These are phyloP conservation scores for Salix viminalis DNA, from an alignment of 345 rosid genomes.

Conservation along the genomic window DNA sequence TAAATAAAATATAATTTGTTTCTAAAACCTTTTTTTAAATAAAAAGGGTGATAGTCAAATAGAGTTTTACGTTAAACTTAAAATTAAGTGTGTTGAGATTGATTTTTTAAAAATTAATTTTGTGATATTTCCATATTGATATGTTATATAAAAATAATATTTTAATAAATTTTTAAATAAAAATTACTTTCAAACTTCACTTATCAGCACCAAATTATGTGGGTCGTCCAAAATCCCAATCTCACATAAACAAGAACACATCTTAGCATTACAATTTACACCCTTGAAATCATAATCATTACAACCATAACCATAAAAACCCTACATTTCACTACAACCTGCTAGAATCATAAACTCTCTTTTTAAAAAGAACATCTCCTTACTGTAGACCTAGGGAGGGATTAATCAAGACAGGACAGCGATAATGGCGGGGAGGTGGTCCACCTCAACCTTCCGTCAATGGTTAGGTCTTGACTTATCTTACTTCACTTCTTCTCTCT, in stretches of 20 bases:
- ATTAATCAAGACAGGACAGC: background rate
- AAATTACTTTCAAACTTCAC: no score
- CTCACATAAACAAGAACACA: background rate
- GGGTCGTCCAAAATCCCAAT: background rate
- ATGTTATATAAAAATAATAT: no score
- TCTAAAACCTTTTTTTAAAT: no score
- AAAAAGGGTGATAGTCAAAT: no score
- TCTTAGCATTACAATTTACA: background rate
- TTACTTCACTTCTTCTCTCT: slow-evolving; percentile 3
- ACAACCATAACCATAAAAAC: background rate
- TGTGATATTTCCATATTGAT: no score
- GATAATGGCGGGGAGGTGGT: slow-evolving; percentile 35
- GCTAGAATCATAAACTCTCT: background rate
- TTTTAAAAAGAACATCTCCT: background rate
- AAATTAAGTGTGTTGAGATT: no score
- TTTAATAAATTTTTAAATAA: no score
- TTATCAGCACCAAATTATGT: no score
- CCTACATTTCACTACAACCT: background rate
- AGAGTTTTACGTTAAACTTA: no score
- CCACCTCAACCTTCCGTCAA: slow-evolving; percentile 15
- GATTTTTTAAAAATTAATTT: rapidly evolving
- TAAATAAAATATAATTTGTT: no score
- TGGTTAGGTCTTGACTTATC: slow-evolving; percentile 12
- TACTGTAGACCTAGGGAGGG: background rate
- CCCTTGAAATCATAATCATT: background rate